phyloP scores from a whole-genome alignment of 2,329 filamentous ascomycete genomes.

The Dendrostoma leiphaemia region DNA sequence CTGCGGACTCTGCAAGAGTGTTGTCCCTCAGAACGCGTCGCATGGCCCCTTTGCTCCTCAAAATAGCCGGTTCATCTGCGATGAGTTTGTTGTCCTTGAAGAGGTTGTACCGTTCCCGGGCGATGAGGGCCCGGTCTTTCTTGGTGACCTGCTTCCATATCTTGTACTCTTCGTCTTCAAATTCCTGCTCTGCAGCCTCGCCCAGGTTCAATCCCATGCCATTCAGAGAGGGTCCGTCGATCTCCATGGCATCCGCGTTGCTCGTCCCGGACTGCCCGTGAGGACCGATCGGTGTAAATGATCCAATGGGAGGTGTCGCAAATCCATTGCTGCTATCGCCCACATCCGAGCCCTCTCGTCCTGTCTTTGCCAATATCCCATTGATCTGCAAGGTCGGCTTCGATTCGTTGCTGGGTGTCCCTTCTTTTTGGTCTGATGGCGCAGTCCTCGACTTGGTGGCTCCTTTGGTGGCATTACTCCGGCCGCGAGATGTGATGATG shows the following conservation, averaged over 20 bases:
- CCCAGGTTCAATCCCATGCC: constrained; percentile 63
- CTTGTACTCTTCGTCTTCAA: constrained; percentile 92
- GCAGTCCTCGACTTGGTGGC: constrained; percentile 76
- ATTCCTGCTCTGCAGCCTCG: constrained; percentile 69
- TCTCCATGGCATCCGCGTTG: constrained; percentile 82
- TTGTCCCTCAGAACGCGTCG: constrained; percentile 80
- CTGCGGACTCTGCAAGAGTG: constrained; percentile 60
- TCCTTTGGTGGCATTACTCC: constrained; percentile 81
- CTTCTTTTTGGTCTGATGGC: constrained; percentile 70
- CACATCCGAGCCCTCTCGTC: constrained; percentile 72
- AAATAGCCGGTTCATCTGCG: constrained; percentile 78
- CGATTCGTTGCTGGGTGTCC: constrained; percentile 72
- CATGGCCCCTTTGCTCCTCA: constrained; percentile 86
- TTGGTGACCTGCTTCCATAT: constrained; percentile 99
- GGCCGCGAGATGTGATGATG: constrained; percentile 94
- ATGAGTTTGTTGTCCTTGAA: constrained; percentile 86
- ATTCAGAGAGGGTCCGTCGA: constrained; percentile 73
- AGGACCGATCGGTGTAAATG: constrained; percentile 15
- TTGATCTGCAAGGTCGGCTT: constrained; percentile 71
- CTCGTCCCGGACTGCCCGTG: constrained; percentile 45
- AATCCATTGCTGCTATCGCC: constrained; percentile 84
- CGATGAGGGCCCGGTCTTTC: constrained; percentile 83
- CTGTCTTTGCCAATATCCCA: constrained; percentile 55
- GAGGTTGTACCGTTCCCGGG: constrained; percentile 81
- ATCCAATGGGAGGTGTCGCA: constrained; percentile 71